phyloP scores from a whole-genome alignment of 768 basidiomycete species.

The Floccularia luteovirens region DNA sequence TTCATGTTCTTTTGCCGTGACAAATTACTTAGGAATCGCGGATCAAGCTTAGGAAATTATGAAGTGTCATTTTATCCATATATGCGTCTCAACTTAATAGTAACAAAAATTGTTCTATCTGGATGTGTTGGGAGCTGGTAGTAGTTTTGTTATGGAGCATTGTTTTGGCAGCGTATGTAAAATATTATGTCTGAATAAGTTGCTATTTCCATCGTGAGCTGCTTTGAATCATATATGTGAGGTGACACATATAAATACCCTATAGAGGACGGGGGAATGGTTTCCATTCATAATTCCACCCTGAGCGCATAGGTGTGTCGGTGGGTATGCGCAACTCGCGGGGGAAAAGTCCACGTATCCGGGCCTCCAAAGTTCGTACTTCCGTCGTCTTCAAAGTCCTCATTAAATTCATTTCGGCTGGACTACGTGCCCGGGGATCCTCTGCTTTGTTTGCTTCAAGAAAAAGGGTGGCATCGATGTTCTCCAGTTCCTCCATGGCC shows the following conservation, averaged over 20 bases:
- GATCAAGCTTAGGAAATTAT: no score
- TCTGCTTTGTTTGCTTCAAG: slow-evolving; percentile 68
- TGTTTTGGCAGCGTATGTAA: no score
- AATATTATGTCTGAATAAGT: no score
- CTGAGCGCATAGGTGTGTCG: slow-evolving; percentile 73
- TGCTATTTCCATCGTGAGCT: no score
- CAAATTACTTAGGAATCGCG: no score
- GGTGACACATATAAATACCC: slow-evolving; percentile 10
- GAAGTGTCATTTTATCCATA: no score
- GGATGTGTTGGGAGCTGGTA: no score
- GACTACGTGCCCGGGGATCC: slow-evolving; percentile 60
- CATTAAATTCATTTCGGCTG: slow-evolving; percentile 47
- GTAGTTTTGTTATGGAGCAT: no score
- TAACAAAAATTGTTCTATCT: no score
- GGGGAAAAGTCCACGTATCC: slow-evolving; percentile 79
- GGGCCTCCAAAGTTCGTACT: slow-evolving; percentile 64
- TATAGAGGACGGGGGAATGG: slow-evolving; percentile 49
- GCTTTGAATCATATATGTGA: no score
- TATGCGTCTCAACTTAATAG: no score
- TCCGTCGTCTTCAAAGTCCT: slow-evolving; percentile 61
- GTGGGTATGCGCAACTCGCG: slow-evolving; percentile 81
- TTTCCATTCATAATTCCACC: slow-evolving; percentile 88
- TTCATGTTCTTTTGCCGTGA: no score
- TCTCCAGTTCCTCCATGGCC: slow-evolving; percentile 79
- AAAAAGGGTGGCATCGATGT: slow-evolving; percentile 51